Conservation (phyloP, 2,329 filamentous ascomycete species). For the Aspergillus sclerotialis region DNA sequence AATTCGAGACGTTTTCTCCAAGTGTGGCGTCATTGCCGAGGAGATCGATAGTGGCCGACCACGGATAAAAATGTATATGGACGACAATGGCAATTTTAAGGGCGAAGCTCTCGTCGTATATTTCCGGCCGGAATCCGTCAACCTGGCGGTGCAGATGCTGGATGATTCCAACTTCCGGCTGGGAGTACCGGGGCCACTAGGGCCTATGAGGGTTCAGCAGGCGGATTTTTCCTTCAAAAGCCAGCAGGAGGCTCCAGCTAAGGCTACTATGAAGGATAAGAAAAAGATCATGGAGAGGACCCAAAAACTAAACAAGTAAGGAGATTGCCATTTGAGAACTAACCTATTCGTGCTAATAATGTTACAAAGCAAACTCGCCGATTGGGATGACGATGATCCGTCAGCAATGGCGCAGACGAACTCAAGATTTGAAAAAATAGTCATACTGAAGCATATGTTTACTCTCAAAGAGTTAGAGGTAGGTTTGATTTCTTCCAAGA, state of each 20-base stretch:
- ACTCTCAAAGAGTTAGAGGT: slow-evolving; percentile 71
- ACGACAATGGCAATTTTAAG: slow-evolving; percentile 78
- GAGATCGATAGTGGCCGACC: slow-evolving; percentile 83
- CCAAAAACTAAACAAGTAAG: slow-evolving; percentile 69
- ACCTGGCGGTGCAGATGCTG: slow-evolving; percentile 51
- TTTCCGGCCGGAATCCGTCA: slow-evolving; percentile 90
- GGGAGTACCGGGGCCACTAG: slow-evolving; percentile 44
- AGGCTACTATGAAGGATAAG: slow-evolving; percentile 60
- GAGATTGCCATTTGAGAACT: neutral
- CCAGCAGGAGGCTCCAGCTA: slow-evolving; percentile 57
- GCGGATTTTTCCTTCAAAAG: slow-evolving; percentile 92
- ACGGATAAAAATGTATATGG: slow-evolving; percentile 86
- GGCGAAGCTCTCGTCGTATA: slow-evolving; percentile 90
- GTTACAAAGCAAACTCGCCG: slow-evolving; percentile 69
- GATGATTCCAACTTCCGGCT: slow-evolving; percentile 63
- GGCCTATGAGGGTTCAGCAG: slow-evolving; percentile 70
- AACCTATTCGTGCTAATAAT: slow-evolving; percentile 14
- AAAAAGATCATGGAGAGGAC: slow-evolving; percentile 87
- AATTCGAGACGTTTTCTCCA: slow-evolving; percentile 76
- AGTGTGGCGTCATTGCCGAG: slow-evolving; percentile 86
- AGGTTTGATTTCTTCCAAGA: no score
- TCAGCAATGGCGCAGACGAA: slow-evolving; percentile 50
- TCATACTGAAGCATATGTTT: slow-evolving; percentile 91
- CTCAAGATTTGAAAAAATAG: slow-evolving; percentile 65
- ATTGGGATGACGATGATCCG: slow-evolving; percentile 90